Conservation (phyloP, 768 basidiomycete genomes). For the Pholiota conissans region DNA sequence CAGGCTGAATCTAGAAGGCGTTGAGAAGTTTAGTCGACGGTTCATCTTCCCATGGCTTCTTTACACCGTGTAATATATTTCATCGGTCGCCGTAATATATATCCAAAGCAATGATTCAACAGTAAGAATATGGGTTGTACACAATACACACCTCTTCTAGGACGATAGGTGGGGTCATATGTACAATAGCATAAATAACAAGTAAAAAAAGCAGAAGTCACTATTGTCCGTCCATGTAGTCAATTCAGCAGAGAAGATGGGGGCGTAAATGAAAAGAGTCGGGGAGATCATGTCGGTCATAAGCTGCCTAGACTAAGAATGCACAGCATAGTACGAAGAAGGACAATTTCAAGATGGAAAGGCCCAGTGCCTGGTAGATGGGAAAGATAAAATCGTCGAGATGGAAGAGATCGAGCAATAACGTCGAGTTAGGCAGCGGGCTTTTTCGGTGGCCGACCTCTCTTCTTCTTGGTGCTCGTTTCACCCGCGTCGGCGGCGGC, state of each 20-base stretch:
- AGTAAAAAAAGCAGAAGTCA: constrained; percentile 21
- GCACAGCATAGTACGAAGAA: constrained; percentile 25
- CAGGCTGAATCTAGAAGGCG: constrained; percentile 31
- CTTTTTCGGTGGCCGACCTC: constrained; percentile 71
- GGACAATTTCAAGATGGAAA: constrained; percentile 25
- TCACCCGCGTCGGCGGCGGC: constrained; percentile 44
- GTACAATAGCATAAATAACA: constrained; percentile 33
- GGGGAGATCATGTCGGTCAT: constrained; percentile 36
- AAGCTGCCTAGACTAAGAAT: constrained; percentile 30
- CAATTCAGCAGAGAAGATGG: constrained; percentile 25
- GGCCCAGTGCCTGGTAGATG: constrained; percentile 10
- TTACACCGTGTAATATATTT: constrained; percentile 15
- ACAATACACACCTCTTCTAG: constrained; percentile 28
- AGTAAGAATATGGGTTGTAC: constrained; percentile 31
- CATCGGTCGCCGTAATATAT: constrained; percentile 16
- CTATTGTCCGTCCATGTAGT: constrained; percentile 26
- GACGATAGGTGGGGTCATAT: constrained; percentile 21
- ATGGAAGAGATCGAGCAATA: constrained; percentile 16
- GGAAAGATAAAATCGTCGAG: constrained; percentile 19
- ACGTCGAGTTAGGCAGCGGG: constrained; percentile 26
- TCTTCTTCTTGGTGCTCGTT: constrained; percentile 61
- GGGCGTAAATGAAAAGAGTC: constrained; percentile 27
- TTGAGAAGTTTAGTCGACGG: constrained; percentile 26
- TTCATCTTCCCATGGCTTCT: constrained; percentile 27
- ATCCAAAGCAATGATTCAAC: constrained; percentile 16